Evolutionary conservation across 192 early-diverging fungal genomes (phyloP).

Genomic region (Podila clonocystis): DNA sequence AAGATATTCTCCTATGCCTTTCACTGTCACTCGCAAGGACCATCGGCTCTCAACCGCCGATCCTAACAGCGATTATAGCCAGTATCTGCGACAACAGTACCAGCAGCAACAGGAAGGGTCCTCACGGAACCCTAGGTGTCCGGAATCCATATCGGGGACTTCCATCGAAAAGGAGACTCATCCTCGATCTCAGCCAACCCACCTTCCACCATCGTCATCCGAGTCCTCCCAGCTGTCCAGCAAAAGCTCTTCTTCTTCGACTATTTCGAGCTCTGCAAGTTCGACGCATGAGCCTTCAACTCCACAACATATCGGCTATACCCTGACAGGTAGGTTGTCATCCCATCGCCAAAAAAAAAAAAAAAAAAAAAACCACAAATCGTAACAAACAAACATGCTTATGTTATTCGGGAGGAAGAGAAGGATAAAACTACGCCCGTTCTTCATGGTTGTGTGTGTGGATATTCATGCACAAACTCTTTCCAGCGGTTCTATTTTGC

Average conservation of each 20-base stretch:
- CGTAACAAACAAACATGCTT: too few species aligned
- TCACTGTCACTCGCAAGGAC: constrained; percentile 8
- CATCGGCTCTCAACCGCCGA: constrained; percentile 20
- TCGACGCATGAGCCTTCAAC: constrained; percentile 10
- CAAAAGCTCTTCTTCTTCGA: not conserved
- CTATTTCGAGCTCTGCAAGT: constrained; percentile 11
- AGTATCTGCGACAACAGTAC: constrained; percentile 20
- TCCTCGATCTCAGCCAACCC: constrained; percentile 15
- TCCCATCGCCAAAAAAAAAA: not conserved
- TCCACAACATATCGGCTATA: constrained; percentile 2
- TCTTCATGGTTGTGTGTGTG: not conserved
- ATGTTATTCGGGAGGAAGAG: not conserved
- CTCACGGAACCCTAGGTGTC: not conserved
- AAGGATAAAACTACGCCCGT: constrained; percentile 1
- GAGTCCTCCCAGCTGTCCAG: constrained; percentile 9
- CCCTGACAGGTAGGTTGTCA: constrained; percentile 5
- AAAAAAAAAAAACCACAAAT: too few species aligned
- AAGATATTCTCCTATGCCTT: too few species aligned
- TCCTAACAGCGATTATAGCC: constrained; percentile 26
- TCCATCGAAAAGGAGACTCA: not conserved
- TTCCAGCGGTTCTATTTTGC: not conserved
- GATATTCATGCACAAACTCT: not conserved
- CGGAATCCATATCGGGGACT: not conserved
- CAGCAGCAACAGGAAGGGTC: constrained; percentile 7
- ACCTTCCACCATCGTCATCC: constrained; percentile 7